Evolutionary conservation across 805 yeast genomes (phyloP), one percentile per base, ranked within the genome.

Genomic region (Wickerhamiella galacta): DNA sequence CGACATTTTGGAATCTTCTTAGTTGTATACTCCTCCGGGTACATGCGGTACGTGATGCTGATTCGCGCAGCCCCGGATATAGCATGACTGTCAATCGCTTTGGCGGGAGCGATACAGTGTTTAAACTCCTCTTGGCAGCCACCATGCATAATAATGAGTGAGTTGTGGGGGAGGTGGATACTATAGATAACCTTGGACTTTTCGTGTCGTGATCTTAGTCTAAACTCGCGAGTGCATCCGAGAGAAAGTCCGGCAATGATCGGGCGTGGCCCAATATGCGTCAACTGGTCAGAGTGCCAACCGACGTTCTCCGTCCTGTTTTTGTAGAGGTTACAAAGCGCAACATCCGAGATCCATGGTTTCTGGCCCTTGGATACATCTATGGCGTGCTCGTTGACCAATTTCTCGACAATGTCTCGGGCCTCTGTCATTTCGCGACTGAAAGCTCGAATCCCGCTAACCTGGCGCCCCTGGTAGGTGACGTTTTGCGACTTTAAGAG

Each of bases 71-170:
- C 42, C 0, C 74, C 75, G 1, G 72, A 48, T 0, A 63, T 51
- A 0, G 66, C 63, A 40, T 75, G 75, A 0, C 54, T 41, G 12
- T 60, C 56, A 3, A 70, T 51, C 6, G 52, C 36, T 5, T 38
- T 30, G 25, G 62, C 52, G 1, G 71, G 58, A 4, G 68, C 67
- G 0, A 79, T 69, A 37, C 71, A 58, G 45, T 80, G 93, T 44
- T 72, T 76, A 48, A 55, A 79, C 32, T 67, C 69, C 41, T 79
- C 93, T 48, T 79, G 93, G 39, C 79, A 72, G 1, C 81, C 82
- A 1, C 81, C 76, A 38, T 74, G 72, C 92, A 79, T 78, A 2
- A 79, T 52, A 2, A 78, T 44, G 24, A 79, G 49, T 6, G 79
- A 63, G 45, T 79, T 79, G 48, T 79, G 83, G 0, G 80, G 76